Base-by-base conservation (phyloP, 805 yeast species). In the Teunomyces tritomae region DNA sequence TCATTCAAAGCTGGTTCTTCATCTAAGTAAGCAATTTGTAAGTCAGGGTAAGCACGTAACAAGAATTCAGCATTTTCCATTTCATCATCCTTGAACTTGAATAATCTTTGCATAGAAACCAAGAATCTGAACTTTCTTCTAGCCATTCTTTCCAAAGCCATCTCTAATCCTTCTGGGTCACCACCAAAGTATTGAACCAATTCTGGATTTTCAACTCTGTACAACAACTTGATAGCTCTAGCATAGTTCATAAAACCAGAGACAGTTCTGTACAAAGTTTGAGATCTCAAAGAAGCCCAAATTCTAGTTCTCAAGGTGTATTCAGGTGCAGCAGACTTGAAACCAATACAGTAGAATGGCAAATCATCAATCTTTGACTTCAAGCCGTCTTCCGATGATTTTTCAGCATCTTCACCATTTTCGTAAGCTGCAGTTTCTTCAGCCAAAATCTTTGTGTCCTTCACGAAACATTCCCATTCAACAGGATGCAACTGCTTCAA, bases 181-280 rank as follows among this genome's bases (percentile, higher is more conserved):
- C 98, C 98, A 59, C 97, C 98, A 66, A 91, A 92, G 90, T 91
- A 89, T 77, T 94, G 97, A 52, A 91, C 96, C 67, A 89, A 84
- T 68, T 88, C 96, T 39, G 96, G 96, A 68, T 89, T 88, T 70
- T 94, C 98, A 60, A 94, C 96, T 73, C 96, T 86, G 76, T 89
- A 90, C 50, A 92, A 77, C 61, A 92, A 75, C 70, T 91, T 94
- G 63, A 92, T 89, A 28, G 99, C 98, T 70, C 97, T 85, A 28
- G 97, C 87, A 68, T 92, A 92, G 75, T 92, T 94, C 99, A 92
- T 92, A 76, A 92, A 94, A 63, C 99, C 99, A 47, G 97, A 88
- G 45, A 92, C 92, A 42, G 99, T 94, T 71, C 99, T 85, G 76
- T 92, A 92, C 61, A 92, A 76, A 30, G 99, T 94, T 77, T 92